Base-by-base conservation (phyloP, 108 stramenopile species). In the Nitzschia palea region DNA sequence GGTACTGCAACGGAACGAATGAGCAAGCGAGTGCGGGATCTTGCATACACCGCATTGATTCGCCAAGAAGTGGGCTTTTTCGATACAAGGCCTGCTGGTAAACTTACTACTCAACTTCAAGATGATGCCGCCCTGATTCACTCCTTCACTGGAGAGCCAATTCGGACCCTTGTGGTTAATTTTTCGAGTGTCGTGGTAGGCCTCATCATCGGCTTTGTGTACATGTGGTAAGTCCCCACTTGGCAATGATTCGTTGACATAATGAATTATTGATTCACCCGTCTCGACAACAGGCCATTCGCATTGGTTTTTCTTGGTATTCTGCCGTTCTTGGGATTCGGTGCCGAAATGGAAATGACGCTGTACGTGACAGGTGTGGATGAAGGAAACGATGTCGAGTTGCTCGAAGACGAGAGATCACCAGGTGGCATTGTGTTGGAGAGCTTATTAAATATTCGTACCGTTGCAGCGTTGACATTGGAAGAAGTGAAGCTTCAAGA, bases 1-100 rank as follows among this genome's bases (percentile, higher is more conserved):
- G 93, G 89, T 0, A 71, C 61, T 44, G 89, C 87, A 20, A 78
- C 78, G 34, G 93, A 94, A 62, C 51, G 85, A 23, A 65, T 94
- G 36, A 91, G 74, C 62, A 87, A 84, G 61, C 59, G 89, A 15
- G 73, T 91, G 48, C 71, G 93, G 28, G 83, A 94, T 51, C 17
- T 6, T 20, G 51, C 79, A 22, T 94, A 90, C 64, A 32, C 70
- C 1, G 29, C 82, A 28, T 65, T 94, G 62, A 31, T 89, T 18
- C 79, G 89, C 0, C 89, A 89, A 62, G 92, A 94, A 44, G 79
- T 86, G 18, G 84, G 86, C 0, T 94, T 78, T 54, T 90, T 88
- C 59, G 92, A 94, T 58, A 80, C 74, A 50, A 76, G 74, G 6
- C 71, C 67, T 37, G 82, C 87, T 18, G 91, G 90, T 17, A 75